These are phyloP conservation scores for Daedalea quercina DNA, from an alignment of 768 basidiomycete species.

Conservation along the genomic window DNA sequence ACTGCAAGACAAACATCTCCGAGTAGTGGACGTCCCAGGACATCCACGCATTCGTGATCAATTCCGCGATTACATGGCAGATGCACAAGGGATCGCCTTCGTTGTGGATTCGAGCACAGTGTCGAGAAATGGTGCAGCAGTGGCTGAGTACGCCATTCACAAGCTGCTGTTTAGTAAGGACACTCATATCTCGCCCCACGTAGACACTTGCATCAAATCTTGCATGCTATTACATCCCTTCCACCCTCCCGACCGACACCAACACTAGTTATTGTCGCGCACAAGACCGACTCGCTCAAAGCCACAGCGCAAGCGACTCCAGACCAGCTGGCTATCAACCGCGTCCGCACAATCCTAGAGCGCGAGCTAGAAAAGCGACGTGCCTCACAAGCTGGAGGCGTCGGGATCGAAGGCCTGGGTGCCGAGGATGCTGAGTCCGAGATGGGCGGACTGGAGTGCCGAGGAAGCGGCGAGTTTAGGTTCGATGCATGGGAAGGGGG, in stretches of 20 bases:
- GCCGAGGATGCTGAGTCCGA: slow-evolving; percentile 55
- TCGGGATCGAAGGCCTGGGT: slow-evolving; percentile 70
- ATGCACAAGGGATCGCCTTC: slow-evolving; percentile 64
- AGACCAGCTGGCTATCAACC: slow-evolving; percentile 51
- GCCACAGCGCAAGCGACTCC: slow-evolving; percentile 30
- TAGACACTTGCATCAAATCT: slow-evolving; percentile 69
- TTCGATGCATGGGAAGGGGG: slow-evolving; percentile 85
- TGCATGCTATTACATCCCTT: slow-evolving; percentile 64
- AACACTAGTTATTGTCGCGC: slow-evolving; percentile 59
- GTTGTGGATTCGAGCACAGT: slow-evolving; percentile 76
- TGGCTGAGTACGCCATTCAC: slow-evolving; percentile 64
- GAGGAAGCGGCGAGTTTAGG: slow-evolving; percentile 50
- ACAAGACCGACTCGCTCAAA: slow-evolving; percentile 72
- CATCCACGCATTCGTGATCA: slow-evolving; percentile 76
- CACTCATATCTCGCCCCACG: slow-evolving; percentile 2
- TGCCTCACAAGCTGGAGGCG: slow-evolving; percentile 51
- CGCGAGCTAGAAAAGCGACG: slow-evolving; percentile 80
- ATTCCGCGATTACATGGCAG: slow-evolving; percentile 56
- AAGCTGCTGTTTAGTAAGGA: background rate
- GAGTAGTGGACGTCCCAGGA: slow-evolving; percentile 74
- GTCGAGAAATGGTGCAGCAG: slow-evolving; percentile 64
- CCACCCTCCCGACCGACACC: slow-evolving; percentile 65
- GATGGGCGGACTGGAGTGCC: slow-evolving; percentile 71
- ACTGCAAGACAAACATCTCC: slow-evolving; percentile 36
- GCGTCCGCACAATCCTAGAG: slow-evolving; percentile 74